Evolutionary conservation across 106 monocot species (phyloP).

Genomic region (Chionographis japonica): DNA sequence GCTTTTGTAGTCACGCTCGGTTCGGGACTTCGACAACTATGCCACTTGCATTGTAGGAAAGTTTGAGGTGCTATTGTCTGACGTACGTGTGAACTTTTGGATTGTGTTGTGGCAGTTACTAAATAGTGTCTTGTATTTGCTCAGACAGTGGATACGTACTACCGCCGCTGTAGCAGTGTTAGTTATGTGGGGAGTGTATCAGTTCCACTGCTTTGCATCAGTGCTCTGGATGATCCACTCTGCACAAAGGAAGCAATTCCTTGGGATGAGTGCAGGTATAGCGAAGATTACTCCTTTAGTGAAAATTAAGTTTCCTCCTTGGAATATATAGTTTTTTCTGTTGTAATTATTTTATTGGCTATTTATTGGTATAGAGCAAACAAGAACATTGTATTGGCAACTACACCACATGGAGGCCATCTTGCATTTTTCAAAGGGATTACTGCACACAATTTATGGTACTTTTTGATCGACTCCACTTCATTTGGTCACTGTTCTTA

Average conservation of each 20-base stretch:
- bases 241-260: slow-evolving; percentile 98
- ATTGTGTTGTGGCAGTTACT: not conserved
- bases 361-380: slow-evolving; percentile 47
- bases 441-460: slow-evolving; percentile 72
- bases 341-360: not conserved
- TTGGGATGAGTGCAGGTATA: slow-evolving; percentile 94
- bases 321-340: not conserved
- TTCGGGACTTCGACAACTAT: slow-evolving; percentile 89
- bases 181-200: slow-evolving; percentile 62
- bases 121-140: slow-evolving; percentile 8
- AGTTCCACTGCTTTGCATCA: slow-evolving; percentile 79
- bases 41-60: slow-evolving; percentile 77
- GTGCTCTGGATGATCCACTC: slow-evolving; percentile 92
- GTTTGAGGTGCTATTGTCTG: slow-evolving; percentile 57
- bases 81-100: not conserved
- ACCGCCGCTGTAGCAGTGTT: slow-evolving; percentile 73
- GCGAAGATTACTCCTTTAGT: not conserved
- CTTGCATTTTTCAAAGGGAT: slow-evolving; percentile 88
- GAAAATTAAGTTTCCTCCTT: too few relatives aligned
- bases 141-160: slow-evolving; percentile 95
- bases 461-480: not conserved
- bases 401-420: slow-evolving; percentile 84
- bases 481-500: not conserved
- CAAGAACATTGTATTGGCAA: slow-evolving; percentile 85
- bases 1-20: slow-evolving; percentile 49